These are phyloP conservation scores for Cryptosporidium xiaoi DNA, from an alignment of 169 alveolate species.

Conservation along the genomic window DNA sequence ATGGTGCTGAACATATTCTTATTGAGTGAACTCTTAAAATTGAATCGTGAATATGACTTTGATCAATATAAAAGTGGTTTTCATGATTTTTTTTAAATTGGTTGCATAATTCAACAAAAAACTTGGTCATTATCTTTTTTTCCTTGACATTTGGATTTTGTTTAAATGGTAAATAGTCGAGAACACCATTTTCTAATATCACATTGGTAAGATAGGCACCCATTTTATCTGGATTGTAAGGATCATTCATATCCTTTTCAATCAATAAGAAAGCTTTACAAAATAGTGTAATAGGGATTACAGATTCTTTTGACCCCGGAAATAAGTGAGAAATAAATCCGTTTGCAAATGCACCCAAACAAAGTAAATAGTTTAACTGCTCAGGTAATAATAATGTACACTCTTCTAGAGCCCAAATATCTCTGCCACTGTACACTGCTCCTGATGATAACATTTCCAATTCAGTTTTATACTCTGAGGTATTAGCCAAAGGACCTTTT, in stretches of 20 bases:
- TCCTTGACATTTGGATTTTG: not conserved
- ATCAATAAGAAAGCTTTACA: conserved; percentile 28
- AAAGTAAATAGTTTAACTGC: conserved; percentile 39
- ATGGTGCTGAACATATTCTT: conserved; percentile 57
- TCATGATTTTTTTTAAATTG: conserved; percentile 57
- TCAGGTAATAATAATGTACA: conserved; percentile 14
- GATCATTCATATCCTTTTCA: conserved; percentile 38
- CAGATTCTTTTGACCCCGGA: conserved; percentile 47
- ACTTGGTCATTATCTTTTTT: conserved; percentile 4
- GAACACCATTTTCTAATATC: conserved; percentile 6
- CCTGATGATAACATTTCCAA: conserved; percentile 28
- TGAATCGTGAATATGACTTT: conserved; percentile 22
- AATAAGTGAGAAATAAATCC: conserved; percentile 53
- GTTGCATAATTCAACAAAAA: conserved; percentile 38
- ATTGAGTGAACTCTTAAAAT: conserved; percentile 19
- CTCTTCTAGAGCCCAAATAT: conserved; percentile 68
- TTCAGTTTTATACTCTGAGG: conserved; percentile 17
- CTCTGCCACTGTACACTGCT: conserved; percentile 1
- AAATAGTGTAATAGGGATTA: conserved; percentile 44
- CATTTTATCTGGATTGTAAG: conserved; percentile 15
- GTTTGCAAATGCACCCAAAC: conserved; percentile 41
- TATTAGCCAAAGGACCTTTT: conserved; percentile 31
- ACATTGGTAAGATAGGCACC: conserved; percentile 16
- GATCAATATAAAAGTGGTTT: conserved; percentile 21
- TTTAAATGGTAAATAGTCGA: conserved; percentile 22